phyloP scores from a whole-genome alignment of 495 filamentous ascomycete species.

The Penicillium pancosmium region DNA sequence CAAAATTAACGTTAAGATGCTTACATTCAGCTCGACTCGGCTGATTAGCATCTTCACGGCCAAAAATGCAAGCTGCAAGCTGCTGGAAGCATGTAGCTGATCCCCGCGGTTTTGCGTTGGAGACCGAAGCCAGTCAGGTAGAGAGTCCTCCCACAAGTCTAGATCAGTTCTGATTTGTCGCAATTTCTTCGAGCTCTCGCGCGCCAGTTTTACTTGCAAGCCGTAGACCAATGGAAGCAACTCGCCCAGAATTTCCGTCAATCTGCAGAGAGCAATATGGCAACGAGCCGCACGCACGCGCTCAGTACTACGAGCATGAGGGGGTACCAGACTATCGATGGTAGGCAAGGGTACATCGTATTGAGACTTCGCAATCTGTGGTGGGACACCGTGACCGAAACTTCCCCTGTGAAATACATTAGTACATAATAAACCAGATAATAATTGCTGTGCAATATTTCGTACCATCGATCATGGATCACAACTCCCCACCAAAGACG shows the following conservation, averaged over 20 bases:
- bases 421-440: background rate
- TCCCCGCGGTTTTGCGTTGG: constrained; percentile 34
- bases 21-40: constrained; percentile 53
- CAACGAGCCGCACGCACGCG: constrained; percentile 49
- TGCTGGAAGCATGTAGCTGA: constrained; percentile 47
- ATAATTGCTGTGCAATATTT: background rate
- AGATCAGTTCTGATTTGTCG: constrained; percentile 48
- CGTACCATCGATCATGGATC: constrained; percentile 57
- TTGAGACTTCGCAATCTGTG: constrained; percentile 51
- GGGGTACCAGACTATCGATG: constrained; percentile 41
- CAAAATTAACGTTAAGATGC: constrained; percentile 7
- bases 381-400: constrained; percentile 54
- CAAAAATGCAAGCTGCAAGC: constrained; percentile 54
- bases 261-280: constrained; percentile 53
- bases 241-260: constrained; percentile 57
- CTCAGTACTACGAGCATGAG: constrained; percentile 38
- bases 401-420: constrained; percentile 44
- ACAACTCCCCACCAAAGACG: constrained; percentile 58
- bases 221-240: constrained; percentile 55
- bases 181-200: constrained; percentile 46
- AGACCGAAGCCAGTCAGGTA: constrained; percentile 45
- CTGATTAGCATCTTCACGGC: constrained; percentile 55
- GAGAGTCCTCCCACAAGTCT: constrained; percentile 50
- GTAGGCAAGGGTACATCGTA: constrained; percentile 59
- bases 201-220: constrained; percentile 41